Conservation (phyloP, 352 stramenopile genomes). For the Pythium monospermum region DNA sequence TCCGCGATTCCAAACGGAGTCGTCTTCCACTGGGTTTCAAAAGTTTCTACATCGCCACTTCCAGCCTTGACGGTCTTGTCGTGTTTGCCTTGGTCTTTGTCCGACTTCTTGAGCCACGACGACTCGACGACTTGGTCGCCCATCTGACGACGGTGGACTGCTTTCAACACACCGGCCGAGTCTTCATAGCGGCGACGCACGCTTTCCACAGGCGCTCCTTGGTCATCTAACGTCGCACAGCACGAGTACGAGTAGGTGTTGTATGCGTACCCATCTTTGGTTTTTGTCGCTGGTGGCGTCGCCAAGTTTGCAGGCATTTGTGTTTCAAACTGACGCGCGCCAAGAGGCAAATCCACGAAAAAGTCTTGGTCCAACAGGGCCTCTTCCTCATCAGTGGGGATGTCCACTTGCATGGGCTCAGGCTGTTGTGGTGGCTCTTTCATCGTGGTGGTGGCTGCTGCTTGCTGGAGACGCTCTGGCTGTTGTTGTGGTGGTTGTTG, state of each 20-base stretch:
- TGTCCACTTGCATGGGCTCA: neutral
- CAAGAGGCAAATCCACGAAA: constrained; percentile 46
- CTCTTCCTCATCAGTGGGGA: neutral
- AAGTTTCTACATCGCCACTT: constrained; percentile 36
- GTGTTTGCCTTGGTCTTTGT: constrained; percentile 36
- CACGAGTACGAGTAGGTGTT: constrained; percentile 65
- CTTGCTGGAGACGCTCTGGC: neutral
- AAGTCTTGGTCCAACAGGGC: constrained; percentile 33
- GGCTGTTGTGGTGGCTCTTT: neutral
- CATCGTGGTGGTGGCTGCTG: neutral
- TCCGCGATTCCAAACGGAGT: constrained; percentile 61
- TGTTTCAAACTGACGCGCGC: constrained; percentile 42
- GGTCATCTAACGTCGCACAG: constrained; percentile 49
- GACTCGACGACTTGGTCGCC: constrained; percentile 35
- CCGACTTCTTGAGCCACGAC: constrained; percentile 41
- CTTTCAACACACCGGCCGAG: constrained; percentile 54
- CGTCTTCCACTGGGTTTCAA: constrained; percentile 44
- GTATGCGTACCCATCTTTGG: constrained; percentile 43
- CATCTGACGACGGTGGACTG: constrained; percentile 50
- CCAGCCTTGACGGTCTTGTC: constrained; percentile 29
- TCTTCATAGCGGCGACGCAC: constrained; percentile 64
- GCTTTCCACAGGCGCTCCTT: constrained; percentile 39
- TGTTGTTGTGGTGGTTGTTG: neutral
- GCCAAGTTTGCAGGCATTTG: constrained; percentile 27
- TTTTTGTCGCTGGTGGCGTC: constrained; percentile 29